These are phyloP conservation scores for grape (Vitis vinifera) DNA, from an alignment of 164 flowering plant genomes.

Conservation along the genomic window ASM3070453v1 NC_081811.1:24775001-24775500, in stretches of 20 bases:
- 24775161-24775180: slow-evolving; percentile 93
- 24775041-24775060: neutral
- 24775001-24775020: slow-evolving; percentile 44
- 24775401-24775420: slow-evolving; percentile 90
- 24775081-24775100: slow-evolving; percentile 59
- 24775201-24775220: slow-evolving; percentile 88
- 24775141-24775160: slow-evolving; percentile 92
- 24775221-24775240: slow-evolving; percentile 90
- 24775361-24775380: neutral
- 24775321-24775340: neutral
- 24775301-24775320: slow-evolving; percentile 67
- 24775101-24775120: slow-evolving; percentile 66
- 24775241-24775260: slow-evolving; percentile 86
- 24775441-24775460: slow-evolving; percentile 3
- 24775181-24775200: slow-evolving; percentile 87
- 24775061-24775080: neutral
- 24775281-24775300: slow-evolving; percentile 80
- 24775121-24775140: slow-evolving; percentile 74
- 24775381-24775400: slow-evolving; percentile 29
- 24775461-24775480: neutral
- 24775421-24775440: slow-evolving; percentile 92
- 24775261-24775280: slow-evolving; percentile 91
- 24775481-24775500: neutral
- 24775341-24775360: neutral
- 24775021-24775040: neutral